Evolutionary conservation across 192 early-diverging fungal genomes (phyloP).

Genomic region (Backusella sp.): DNA sequence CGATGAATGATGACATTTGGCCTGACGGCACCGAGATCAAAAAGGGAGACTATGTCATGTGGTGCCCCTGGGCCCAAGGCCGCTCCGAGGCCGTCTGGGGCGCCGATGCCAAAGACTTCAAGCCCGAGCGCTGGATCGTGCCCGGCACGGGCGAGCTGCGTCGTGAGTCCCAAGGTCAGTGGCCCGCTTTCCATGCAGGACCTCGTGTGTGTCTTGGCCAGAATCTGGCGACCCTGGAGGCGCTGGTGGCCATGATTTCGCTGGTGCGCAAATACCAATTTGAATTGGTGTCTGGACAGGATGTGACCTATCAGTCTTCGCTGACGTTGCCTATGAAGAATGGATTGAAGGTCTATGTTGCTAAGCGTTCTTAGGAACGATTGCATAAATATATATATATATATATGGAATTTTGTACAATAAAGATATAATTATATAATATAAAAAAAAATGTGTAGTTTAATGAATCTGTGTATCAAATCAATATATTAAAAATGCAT

Average conservation of each 20-base stretch:
- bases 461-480: background rate
- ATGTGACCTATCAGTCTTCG: conserved; percentile 28
- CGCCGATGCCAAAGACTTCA: conserved; percentile 44
- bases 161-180: conserved; percentile 38
- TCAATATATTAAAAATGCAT: background rate
- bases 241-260: conserved; percentile 38
- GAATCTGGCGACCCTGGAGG: conserved; percentile 47
- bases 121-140: conserved; percentile 49
- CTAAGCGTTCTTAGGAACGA: conserved; percentile 12
- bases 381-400: background rate
- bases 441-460: background rate
- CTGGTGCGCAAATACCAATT: conserved; percentile 40
- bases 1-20: conserved; percentile 47
- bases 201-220: conserved; percentile 47
- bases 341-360: conserved; percentile 26
- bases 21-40: conserved; percentile 49
- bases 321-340: conserved; percentile 41
- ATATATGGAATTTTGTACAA: too few relatives aligned
- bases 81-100: conserved; percentile 46
- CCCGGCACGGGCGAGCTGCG: conserved; percentile 28
- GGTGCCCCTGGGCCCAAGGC: conserved; percentile 41
- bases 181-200: conserved; percentile 55
- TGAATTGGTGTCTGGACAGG: conserved; percentile 32
- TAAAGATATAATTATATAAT: too few relatives aligned
- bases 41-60: conserved; percentile 44